These are phyloP conservation scores for Termitomyces sp. DNA, from an alignment of 768 basidiomycete genomes.

Conservation along the genomic window DNA sequence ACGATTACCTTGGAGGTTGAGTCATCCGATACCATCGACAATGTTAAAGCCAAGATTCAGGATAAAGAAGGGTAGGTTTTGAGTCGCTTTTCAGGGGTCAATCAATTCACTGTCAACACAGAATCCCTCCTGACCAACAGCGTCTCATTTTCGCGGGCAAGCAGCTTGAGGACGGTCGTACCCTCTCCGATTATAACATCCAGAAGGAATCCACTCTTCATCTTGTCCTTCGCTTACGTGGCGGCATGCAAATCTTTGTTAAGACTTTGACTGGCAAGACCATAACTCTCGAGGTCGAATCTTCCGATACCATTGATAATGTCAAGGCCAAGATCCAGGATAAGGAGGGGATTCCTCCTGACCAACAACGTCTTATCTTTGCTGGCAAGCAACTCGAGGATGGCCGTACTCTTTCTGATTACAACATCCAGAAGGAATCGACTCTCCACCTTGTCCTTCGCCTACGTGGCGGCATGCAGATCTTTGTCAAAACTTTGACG, in stretches of 20 bases:
- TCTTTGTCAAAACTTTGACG: constrained; percentile 83
- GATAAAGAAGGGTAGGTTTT: constrained; percentile 66
- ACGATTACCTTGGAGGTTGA: constrained; percentile 88
- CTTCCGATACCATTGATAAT: constrained; percentile 82
- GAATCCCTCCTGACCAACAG: constrained; percentile 86
- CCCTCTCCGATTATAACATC: constrained; percentile 85
- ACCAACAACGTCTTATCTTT: constrained; percentile 88
- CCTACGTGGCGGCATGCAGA: constrained; percentile 88
- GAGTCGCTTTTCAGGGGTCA: not conserved
- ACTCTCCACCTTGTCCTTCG: constrained; percentile 81
- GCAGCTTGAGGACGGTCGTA: constrained; percentile 92
- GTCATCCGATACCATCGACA: constrained; percentile 71
- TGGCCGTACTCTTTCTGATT: constrained; percentile 85
- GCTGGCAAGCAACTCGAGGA: constrained; percentile 93
- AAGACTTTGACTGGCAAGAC: constrained; percentile 88
- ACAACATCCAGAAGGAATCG: constrained; percentile 88
- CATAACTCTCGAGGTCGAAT: constrained; percentile 87
- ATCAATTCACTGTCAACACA: constrained; percentile 6
- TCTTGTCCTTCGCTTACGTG: constrained; percentile 84
- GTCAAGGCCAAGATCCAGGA: constrained; percentile 93
- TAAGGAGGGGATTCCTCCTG: constrained; percentile 83
- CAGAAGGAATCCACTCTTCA: constrained; percentile 96
- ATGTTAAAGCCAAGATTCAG: constrained; percentile 80
- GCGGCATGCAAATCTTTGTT: constrained; percentile 84
- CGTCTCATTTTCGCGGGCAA: constrained; percentile 97